phyloP scores from a whole-genome alignment of 352 stramenopile genomes.

The Phytophthora megakarya region DNA sequence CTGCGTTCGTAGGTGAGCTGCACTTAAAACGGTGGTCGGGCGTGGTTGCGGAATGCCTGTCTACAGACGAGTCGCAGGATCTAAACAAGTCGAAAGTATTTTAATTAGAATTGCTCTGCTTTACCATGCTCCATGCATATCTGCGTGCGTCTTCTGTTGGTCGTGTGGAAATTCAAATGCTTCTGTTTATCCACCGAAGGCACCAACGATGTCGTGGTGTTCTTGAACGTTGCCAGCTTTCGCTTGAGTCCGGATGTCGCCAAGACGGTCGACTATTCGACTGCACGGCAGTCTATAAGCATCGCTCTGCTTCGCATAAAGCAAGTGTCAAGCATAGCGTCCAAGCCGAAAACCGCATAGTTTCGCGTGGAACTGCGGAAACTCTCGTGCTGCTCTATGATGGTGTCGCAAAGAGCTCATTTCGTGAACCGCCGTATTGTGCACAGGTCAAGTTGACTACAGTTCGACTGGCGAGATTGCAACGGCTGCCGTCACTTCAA shows the following conservation, averaged over 20 bases:
- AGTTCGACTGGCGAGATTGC: slow-evolving; percentile 25
- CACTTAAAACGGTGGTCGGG: slow-evolving; percentile 12
- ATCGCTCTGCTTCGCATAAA: neutral
- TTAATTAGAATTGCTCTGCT: no score
- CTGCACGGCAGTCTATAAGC: neutral
- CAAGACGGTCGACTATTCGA: slow-evolving; percentile 25
- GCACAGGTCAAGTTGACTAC: slow-evolving; percentile 16
- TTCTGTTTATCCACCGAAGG: slow-evolving; percentile 14
- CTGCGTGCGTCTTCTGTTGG: slow-evolving; percentile 3
- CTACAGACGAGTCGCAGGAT: neutral
- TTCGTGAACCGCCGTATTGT: slow-evolving; percentile 29
- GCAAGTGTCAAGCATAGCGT: slow-evolving; percentile 8
- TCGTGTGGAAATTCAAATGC: slow-evolving; percentile 5
- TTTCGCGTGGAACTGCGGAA: slow-evolving; percentile 8
- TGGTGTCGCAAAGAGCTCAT: slow-evolving; percentile 14
- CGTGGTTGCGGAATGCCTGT: neutral
- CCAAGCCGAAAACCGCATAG: slow-evolving; percentile 21
- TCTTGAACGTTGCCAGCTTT: slow-evolving; percentile 26
- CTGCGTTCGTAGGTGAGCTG: neutral
- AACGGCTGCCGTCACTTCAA: slow-evolving; percentile 20
- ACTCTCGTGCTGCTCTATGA: slow-evolving; percentile 8
- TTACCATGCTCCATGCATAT: no score
- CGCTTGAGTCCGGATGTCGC: slow-evolving; percentile 18
- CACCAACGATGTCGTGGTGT: slow-evolving; percentile 19
- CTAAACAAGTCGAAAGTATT: no score